phyloP scores from a whole-genome alignment of 441 rosid species.

The Brassica balearica region DNA sequence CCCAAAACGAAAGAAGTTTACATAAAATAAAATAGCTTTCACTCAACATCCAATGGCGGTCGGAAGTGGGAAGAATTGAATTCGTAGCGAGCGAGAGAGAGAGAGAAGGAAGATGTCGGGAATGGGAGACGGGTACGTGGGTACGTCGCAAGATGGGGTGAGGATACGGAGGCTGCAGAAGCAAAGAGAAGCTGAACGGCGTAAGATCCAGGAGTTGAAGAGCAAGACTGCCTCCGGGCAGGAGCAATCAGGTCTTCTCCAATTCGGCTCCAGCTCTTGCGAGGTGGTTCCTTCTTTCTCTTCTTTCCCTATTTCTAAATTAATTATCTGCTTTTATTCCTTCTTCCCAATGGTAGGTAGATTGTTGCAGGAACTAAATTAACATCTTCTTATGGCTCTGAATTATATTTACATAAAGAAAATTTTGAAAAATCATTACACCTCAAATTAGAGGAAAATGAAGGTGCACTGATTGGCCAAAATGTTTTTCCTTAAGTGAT shows the following conservation, averaged over 20 bases:
- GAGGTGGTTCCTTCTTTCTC: slow-evolving; percentile 56
- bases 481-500: not conserved
- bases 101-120: slow-evolving; percentile 71
- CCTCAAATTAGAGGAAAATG: not conserved
- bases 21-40: not conserved
- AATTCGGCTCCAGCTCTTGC: slow-evolving; percentile 89
- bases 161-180: slow-evolving; percentile 95
- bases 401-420: not conserved
- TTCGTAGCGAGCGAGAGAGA: not conserved
- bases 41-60: not conserved
- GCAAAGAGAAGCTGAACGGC: slow-evolving; percentile 96
- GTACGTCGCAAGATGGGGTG: slow-evolving; percentile 95
- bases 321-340: not conserved
- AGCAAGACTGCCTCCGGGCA: slow-evolving; percentile 76
- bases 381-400: slow-evolving; percentile 7
- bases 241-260: slow-evolving; percentile 93
- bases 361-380: not conserved
- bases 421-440: not conserved
- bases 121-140: slow-evolving; percentile 99
- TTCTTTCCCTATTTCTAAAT: slow-evolving; percentile 8
- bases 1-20: not conserved
- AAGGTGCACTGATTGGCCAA: not conserved
- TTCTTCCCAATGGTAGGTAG: not conserved
- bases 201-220: slow-evolving; percentile 91
- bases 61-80: not conserved